Conservation (phyloP, 805 yeast species). For the Saturnispora ahearnii region DNA sequence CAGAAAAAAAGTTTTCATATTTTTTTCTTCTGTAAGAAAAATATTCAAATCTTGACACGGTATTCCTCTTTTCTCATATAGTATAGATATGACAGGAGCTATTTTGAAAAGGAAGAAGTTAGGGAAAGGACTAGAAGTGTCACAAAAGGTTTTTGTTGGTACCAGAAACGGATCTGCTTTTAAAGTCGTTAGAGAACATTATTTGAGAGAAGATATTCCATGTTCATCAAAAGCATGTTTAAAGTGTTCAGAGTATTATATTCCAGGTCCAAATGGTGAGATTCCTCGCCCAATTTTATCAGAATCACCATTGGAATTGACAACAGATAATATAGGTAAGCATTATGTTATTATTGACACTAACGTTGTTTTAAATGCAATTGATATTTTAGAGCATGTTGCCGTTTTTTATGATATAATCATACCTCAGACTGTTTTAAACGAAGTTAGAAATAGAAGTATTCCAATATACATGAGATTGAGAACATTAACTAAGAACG, state of each 20-base stretch:
- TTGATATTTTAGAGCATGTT: constrained; percentile 76
- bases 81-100: neutral
- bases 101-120: constrained; percentile 33
- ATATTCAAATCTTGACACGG: neutral
- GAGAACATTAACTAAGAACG: constrained; percentile 64
- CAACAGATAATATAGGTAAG: constrained; percentile 37
- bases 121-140: constrained; percentile 50
- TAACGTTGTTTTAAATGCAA: constrained; percentile 77
- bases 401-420: constrained; percentile 80
- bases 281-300: constrained; percentile 60
- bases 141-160: constrained; percentile 85
- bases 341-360: constrained; percentile 87
- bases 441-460: constrained; percentile 83
- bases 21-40: neutral
- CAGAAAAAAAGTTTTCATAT: neutral
- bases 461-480: constrained; percentile 82
- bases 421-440: constrained; percentile 90
- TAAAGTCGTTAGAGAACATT: constrained; percentile 90
- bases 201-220: constrained; percentile 84
- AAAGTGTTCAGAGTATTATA: constrained; percentile 45
- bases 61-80: neutral
- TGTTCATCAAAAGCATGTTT: constrained; percentile 71
- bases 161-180: constrained; percentile 85
- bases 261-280: constrained; percentile 60
- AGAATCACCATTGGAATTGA: constrained; percentile 43